These are phyloP conservation scores for Cladosporium sp. DNA, from an alignment of 2,329 filamentous ascomycete genomes.

Conservation along the genomic window DNA sequence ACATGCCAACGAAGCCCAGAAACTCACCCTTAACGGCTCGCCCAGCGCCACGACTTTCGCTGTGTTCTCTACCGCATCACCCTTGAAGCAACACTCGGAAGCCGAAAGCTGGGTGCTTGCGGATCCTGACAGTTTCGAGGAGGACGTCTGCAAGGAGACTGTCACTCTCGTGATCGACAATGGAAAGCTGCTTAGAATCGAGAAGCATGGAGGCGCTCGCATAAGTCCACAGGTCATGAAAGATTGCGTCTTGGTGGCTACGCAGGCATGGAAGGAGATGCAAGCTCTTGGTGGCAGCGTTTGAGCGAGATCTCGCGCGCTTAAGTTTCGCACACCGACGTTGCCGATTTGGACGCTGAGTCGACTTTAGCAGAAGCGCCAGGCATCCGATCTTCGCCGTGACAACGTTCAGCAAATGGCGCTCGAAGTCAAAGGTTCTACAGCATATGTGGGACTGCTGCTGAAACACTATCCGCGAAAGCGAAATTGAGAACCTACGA, in stretches of 20 bases:
- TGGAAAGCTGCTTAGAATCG: constrained; percentile 62
- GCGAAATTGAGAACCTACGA: too few relatives aligned
- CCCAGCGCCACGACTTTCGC: constrained; percentile 75
- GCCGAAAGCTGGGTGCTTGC: constrained; percentile 65
- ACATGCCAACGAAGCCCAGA: constrained; percentile 48
- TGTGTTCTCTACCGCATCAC: constrained; percentile 62
- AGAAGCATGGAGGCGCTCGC: constrained; percentile 76
- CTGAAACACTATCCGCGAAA: too few relatives aligned
- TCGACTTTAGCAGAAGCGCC: too few relatives aligned
- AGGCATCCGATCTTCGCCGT: too few relatives aligned
- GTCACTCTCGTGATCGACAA: constrained; percentile 62
- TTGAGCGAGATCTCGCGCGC: constrained; percentile 2
- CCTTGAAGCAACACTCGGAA: constrained; percentile 44
- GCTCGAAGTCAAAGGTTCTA: too few relatives aligned
- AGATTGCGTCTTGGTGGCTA: constrained; percentile 44
- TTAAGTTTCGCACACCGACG: too few relatives aligned
- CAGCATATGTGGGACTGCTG: too few relatives aligned
- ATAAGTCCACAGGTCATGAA: constrained; percentile 62
- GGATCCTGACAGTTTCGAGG: constrained; percentile 88
- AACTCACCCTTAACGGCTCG: constrained; percentile 59
- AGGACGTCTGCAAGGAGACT: constrained; percentile 76
- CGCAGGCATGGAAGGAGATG: background rate
- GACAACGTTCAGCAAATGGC: too few relatives aligned
- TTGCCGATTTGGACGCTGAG: too few relatives aligned
- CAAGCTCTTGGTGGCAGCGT: constrained; percentile 20